These are phyloP conservation scores for Usnea hakonensis DNA, from an alignment of 495 filamentous ascomycete species.

Conservation along the genomic window DNA sequence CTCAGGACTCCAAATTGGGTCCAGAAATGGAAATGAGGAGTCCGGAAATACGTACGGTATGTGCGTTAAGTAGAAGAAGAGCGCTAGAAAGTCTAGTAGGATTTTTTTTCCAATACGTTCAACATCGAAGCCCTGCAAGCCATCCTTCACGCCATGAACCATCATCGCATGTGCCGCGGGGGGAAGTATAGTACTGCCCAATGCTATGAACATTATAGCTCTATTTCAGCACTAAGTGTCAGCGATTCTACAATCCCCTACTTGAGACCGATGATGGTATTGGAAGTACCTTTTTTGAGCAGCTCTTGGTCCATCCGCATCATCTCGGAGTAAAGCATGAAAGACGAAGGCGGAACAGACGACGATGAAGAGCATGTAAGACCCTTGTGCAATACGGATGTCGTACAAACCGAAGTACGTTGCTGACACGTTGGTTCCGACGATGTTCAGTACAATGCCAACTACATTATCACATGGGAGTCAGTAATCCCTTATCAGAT, in stretches of 20 bases:
- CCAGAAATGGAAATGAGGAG: no score
- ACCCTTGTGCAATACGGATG: neutral
- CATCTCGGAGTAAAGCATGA: neutral
- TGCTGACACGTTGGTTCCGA: neutral
- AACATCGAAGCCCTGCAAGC: neutral
- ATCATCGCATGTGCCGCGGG: neutral
- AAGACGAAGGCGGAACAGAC: neutral
- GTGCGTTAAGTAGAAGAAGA: constrained; percentile 2
- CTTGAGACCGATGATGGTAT: neutral
- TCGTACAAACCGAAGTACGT: neutral
- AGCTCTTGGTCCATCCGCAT: neutral
- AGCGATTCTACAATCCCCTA: neutral
- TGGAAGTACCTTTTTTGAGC: neutral
- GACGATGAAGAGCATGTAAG: neutral
- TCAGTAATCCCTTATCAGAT: neutral
- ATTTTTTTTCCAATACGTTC: neutral
- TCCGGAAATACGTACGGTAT: no score
- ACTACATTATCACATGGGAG: no score
- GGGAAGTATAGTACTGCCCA: neutral
- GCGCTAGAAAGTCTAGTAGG: neutral
- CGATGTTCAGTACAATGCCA: neutral
- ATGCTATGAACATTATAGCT: neutral
- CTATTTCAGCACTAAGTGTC: neutral
- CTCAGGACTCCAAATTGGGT: no score
- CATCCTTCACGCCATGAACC: neutral